Conservation (phyloP, 768 basidiomycete species). For the Megacollybia marginata region DNA sequence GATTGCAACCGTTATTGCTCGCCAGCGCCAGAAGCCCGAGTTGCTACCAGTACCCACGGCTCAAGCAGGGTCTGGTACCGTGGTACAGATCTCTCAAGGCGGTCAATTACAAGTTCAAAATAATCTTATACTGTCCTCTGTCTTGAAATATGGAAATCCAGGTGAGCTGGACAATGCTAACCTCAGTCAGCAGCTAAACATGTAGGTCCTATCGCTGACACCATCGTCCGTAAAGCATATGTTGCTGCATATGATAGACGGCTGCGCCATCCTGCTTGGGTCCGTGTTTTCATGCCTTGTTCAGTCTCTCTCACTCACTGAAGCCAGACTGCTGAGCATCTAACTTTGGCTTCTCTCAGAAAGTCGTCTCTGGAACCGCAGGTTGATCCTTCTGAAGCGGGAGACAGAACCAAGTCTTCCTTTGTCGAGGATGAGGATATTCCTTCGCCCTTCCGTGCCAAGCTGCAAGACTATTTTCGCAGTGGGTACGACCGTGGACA, state of each 20-base stretch:
- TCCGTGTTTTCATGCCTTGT: slow-evolving; percentile 24
- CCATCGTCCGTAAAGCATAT: slow-evolving; percentile 76
- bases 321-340: slow-evolving; percentile 85
- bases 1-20: slow-evolving; percentile 44
- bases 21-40: slow-evolving; percentile 19
- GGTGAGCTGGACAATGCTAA: slow-evolving; percentile 35
- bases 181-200: neutral
- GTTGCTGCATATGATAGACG: slow-evolving; percentile 87
- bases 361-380: slow-evolving; percentile 29
- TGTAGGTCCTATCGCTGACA: slow-evolving; percentile 77
- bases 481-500: slow-evolving; percentile 97
- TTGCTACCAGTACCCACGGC: slow-evolving; percentile 20
- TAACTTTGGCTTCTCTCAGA: slow-evolving; percentile 71
- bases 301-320: neutral
- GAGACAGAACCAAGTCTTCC: slow-evolving; percentile 66
- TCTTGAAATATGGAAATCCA: slow-evolving; percentile 77
- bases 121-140: slow-evolving; percentile 22
- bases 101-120: slow-evolving; percentile 31
- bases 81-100: slow-evolving; percentile 39
- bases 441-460: slow-evolving; percentile 73
- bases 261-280: slow-evolving; percentile 91
- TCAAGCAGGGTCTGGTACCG: slow-evolving; percentile 12
- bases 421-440: slow-evolving; percentile 82
- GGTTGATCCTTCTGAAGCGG: slow-evolving; percentile 31
- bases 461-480: slow-evolving; percentile 80